Evolutionary conservation across 2,329 filamentous ascomycete species (phyloP).

Genomic region (Colletotrichum eremochloae): DNA sequence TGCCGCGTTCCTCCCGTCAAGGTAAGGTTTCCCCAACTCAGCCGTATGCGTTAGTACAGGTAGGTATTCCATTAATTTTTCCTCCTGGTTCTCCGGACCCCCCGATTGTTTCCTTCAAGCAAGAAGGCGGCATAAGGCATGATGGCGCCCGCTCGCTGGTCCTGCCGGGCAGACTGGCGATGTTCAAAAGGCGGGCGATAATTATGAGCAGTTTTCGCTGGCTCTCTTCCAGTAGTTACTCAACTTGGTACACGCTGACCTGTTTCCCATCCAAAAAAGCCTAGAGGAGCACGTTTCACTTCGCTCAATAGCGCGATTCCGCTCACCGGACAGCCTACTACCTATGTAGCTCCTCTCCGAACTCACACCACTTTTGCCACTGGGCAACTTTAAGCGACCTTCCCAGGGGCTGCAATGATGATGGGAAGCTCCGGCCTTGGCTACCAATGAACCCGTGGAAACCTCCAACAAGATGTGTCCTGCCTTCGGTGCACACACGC

Average conservation of each 20-base stretch:
- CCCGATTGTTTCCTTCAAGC: slow-evolving; percentile 33
- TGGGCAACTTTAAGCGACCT: slow-evolving; percentile 23
- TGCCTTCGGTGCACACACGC: neutral
- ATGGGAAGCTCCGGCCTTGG: slow-evolving; percentile 16
- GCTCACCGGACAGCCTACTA: slow-evolving; percentile 7
- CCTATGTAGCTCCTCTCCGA: neutral
- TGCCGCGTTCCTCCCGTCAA: slow-evolving; percentile 29
- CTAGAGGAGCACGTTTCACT: slow-evolving; percentile 33
- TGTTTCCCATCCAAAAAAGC: slow-evolving; percentile 30
- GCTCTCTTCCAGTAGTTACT: slow-evolving; percentile 35
- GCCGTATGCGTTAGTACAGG: neutral
- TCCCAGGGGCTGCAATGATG: slow-evolving; percentile 22
- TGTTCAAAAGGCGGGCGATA: slow-evolving; percentile 12
- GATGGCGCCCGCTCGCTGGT: slow-evolving; percentile 7
- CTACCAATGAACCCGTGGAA: slow-evolving; percentile 12
- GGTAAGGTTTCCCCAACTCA: slow-evolving; percentile 28
- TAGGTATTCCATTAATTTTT: slow-evolving; percentile 36
- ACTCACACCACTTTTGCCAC: slow-evolving; percentile 31
- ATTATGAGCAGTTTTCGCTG: slow-evolving; percentile 25
- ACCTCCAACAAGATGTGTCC: neutral
- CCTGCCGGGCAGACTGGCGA: neutral
- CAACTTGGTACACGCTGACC: slow-evolving; percentile 17
- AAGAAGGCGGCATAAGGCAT: slow-evolving; percentile 38
- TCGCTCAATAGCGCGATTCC: slow-evolving; percentile 16
- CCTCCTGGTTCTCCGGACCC: slow-evolving; percentile 10